Evolutionary conservation across 176 grass and related monocot genomes (phyloP), one percentile per base, ranked within the genome.

Genomic region (Avena insularis): DNA sequence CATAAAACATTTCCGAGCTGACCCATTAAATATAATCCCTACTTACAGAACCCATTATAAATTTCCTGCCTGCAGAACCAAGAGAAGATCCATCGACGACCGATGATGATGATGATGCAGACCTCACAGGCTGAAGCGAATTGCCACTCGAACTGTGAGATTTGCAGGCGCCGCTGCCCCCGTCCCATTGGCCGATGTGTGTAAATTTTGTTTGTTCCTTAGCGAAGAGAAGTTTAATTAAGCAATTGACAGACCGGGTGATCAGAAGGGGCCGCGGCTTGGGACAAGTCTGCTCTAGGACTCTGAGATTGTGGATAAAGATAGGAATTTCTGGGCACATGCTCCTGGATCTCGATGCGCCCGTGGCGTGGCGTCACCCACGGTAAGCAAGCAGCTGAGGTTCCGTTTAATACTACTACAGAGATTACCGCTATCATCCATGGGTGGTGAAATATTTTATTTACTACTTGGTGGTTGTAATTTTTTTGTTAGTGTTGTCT

Each of bases 281-380:
- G 2, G 33, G 33, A 35, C 31, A 33, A 33, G 31, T 33, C 31
- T 33, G 31, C 31, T 15, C 25, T 64, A 16, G 55, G 55, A 15
- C 63, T 36, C 7, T 69, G 53, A 4, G 58, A 38, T 43, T 75
- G 20, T 46, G 85, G 89, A 91, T 91, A 88, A 84, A 84, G 40
- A 48, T 84, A 46, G 75, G 82, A 81, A 88, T 88, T 83, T 86
- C 13, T 27, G 20, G 69, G 60, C 90, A 88, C 90, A 70, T 85
- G 85, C 51, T 84, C 60, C 15, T 65, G 79, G 80, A 87, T 90
- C 84, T 87, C 79, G 84, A 87, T 90, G 80, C 40, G 21, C 40
- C 10, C 3, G 72, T 6, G 40, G 40, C 8, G 33, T 69, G 48
- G 72, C 89, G 64, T 91, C 81, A 91, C 49, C 40, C 6, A 43